Evolutionary conservation across 2,329 filamentous ascomycete genomes (phyloP), one percentile per base, ranked within the genome.

Genomic region (Aspergillus viridinutans): DNA sequence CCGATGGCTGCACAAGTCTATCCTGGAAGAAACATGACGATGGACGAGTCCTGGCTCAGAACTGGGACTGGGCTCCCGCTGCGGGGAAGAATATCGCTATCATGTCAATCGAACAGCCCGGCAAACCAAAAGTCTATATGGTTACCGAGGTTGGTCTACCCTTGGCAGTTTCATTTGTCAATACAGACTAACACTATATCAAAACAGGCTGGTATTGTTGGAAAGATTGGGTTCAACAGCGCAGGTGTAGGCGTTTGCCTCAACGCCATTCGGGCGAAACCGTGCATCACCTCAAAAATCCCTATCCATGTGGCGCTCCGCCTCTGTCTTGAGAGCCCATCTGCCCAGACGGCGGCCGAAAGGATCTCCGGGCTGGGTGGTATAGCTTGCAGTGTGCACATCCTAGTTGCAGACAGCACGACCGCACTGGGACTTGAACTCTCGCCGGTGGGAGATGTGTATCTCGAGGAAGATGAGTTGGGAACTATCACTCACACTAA

Each of bases 171-270:
- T 9, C 21, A 10, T 12, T 3, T 21, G 21, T 14, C 20, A 23
- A 25, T 47, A 20, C 1, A 17, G n/a, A 2, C 32, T 21, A 23
- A 26, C 38, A 26, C 25, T 57, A 53, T 17, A 4, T 10, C 2
- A 14, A 1, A 17, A 2, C 25, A 70, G 69, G 83, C 80, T 4
- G 83, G 83, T 8, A 76, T 85, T 21, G 79, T 88, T 35, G 85
- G 84, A 14, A 89, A 89, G 69, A 87, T 88, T 23, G 86, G 86
- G 0, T 75, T 88, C 61, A 89, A 89, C 64, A 74, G 72, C 17
- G 65, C 69, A 0, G 83, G 85, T 0, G 83, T 88, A 0, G 85
- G 84, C 0, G 80, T 81, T 0, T 82, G 81, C 47, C 73, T 88
- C 8, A 88, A 88, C 58, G 86, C 85, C 0, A 85, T 88, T 58